Base-by-base conservation (phyloP, 495 filamentous ascomycete genomes). In the Lepraria neglecta region DNA sequence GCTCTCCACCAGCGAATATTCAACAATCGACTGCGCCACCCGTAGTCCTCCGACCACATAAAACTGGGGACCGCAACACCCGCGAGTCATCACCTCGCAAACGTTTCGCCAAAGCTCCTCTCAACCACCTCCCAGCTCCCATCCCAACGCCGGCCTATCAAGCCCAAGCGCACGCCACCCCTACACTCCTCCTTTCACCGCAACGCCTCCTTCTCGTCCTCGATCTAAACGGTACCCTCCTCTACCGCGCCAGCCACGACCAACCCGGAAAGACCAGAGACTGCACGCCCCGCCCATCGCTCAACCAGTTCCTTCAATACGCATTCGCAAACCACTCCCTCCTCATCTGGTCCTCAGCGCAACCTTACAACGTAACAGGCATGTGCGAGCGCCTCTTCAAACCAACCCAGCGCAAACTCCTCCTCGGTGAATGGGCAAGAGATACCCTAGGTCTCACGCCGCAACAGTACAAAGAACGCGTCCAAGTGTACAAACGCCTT, bases 271-370 rank as follows among this genome's bases (percentile, higher is more conserved):
- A 12, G 12, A 38, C 33, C 24, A 19, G 35, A 46, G 14, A 19
- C 5, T 87, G 88, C 69, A 68, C 77, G 3, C 70, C 76, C 50
- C 84, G 94, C 4, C 86, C 87, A 0, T 76, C 77, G 35, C 78
- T 92, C 0, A 52, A 72, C 1, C 31, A 71, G 0, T 97, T 98
- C 74, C 73, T 97, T 0, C 56, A 74, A 1, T 84, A 87, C 64
- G 76, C 87, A 63, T 75, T 91, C 55, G 65, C 78, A 19, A 82
- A 83, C 30, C 89, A 91, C 75, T 76, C 71, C 35, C 86, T 96
- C 17, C 88, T 95, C 74, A 81, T 98, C 58, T 98, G 94, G 92
- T 95, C 91, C 0, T 92, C 88, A 48, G 91, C 95, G 0, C 79
- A 76, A 30, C 85, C 85, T 0, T 61, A 73, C 7, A 97, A 92